Conservation (phyloP, 208 protist species). For the Leptomonas seymouri region DNA sequence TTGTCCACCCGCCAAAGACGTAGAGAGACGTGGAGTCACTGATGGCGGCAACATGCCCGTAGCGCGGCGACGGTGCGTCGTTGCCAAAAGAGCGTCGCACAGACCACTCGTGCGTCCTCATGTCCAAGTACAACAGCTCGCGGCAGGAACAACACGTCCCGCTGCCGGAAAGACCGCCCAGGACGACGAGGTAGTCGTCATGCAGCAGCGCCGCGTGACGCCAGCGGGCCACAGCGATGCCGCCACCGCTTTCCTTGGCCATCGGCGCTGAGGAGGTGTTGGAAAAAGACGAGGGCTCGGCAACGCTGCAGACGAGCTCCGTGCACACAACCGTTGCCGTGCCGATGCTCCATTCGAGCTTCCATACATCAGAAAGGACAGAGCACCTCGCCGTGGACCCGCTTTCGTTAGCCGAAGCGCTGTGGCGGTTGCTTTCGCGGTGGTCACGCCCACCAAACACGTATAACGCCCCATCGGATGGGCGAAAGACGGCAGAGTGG, state of each 20-base stretch:
- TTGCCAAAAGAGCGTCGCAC: constrained; percentile 37
- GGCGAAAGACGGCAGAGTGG: constrained; percentile 57
- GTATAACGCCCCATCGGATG: constrained; percentile 47
- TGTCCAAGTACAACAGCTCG: constrained; percentile 57
- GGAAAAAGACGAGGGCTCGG: constrained; percentile 10
- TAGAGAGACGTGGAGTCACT: constrained; percentile 29
- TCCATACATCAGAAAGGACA: constrained; percentile 44
- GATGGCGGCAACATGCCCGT: constrained; percentile 55
- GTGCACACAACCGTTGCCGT: constrained; percentile 12
- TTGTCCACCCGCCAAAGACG: constrained; percentile 47
- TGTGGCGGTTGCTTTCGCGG: neutral
- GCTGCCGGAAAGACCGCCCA: constrained; percentile 47
- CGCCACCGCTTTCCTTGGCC: neutral
- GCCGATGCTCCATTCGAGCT: constrained; percentile 17
- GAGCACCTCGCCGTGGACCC: neutral
- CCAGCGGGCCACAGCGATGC: constrained; percentile 40
- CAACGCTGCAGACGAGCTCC: constrained; percentile 25
- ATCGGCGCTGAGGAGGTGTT: constrained; percentile 5
- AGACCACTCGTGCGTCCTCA: constrained; percentile 42
- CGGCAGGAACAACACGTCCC: constrained; percentile 32
- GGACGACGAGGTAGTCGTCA: constrained; percentile 61
- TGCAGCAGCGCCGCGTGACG: constrained; percentile 58
- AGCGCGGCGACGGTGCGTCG: constrained; percentile 49
- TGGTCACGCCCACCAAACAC: constrained; percentile 64
- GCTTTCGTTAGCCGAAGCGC: neutral